Evolutionary conservation across 2,329 filamentous ascomycete species (phyloP), one percentile per base, ranked within the genome.

Genomic region (Hypomyces rosellus): DNA sequence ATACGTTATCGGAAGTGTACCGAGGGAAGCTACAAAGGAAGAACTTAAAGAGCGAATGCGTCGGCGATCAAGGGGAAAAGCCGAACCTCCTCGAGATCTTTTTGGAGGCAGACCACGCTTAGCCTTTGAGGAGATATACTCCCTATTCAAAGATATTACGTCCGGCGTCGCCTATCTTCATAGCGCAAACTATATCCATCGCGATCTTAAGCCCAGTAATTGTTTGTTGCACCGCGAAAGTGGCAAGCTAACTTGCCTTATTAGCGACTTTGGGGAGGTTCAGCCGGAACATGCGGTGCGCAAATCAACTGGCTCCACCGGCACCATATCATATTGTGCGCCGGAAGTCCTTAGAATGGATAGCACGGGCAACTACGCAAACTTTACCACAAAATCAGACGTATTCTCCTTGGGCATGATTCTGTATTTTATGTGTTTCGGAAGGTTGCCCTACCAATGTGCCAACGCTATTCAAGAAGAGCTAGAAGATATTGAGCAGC

Each of bases 361-460:
- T 50, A 69, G 78, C 0, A 76, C 74, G 25, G 92, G 92, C 0
- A 78, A 78, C 1, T 92, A 88, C 59, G 90, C 88, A 7, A 96
- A 97, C 63, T 99, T 99, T 62, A 96, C 90, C 0, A 91, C 89
- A 22, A 99, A 97, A 64, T 96, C 91, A 0, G 93, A 99, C 63
- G 87, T 99, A n/a, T 99, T 99, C 68, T 96, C 91, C 1, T 74
- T 99, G 0, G 93, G 93, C 45, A 96, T 99, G 92, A 97, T 97
- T 50, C 77, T 99, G 3, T 95, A 97, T 67, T 99, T 99, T 63
- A 86, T 99, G 77, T 99, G 93, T 65, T 99, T 99, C 64, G 89
- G 86, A 1, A 80, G 85, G 43, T 76, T 99, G 11, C 93, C 93
- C 0, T 99, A 97, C 63, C 76, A 72, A 20, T 88, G 86, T 59